A percentile compares a stretch with the other conserved stretches of the same genome.
Conservation (phyloP, 164 flowering plant species). For the Houttuynia cordata region DNA sequence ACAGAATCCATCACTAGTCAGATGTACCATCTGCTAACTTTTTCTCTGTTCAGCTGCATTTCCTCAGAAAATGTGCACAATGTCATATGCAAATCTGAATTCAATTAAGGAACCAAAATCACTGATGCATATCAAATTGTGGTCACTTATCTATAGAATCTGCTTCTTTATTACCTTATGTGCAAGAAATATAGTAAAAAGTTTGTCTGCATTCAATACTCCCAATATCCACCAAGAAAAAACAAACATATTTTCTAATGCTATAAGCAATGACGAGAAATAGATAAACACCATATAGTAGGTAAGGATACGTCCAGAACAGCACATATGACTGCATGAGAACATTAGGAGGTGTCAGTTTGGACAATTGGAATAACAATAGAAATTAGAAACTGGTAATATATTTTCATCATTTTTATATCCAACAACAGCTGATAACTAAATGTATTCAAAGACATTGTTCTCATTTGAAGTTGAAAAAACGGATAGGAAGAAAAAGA, state of each 20-base stretch:
- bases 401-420: background rate
- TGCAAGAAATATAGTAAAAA: background rate
- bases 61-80: constrained; percentile 71
- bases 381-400: background rate
- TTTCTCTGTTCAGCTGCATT: background rate
- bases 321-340: constrained; percentile 93
- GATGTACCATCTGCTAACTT: background rate
- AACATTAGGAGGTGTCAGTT: background rate
- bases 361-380: background rate
- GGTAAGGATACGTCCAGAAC: constrained; percentile 96
- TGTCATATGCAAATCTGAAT: constrained; percentile 69
- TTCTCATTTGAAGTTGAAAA: background rate
- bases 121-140: background rate
- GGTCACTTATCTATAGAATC: too few relatives aligned
- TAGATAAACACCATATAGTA: background rate
- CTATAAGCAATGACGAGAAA: background rate
- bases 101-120: background rate
- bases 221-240: background rate
- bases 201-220: background rate
- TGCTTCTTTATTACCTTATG: background rate
- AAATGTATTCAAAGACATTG: too few relatives aligned
- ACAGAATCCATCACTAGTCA: background rate
- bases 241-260: background rate
- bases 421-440: background rate
- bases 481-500: background rate